These are phyloP conservation scores for Ambrosia hybrid DNA, from an alignment of 140 eudicot genomes.

Conservation along the genomic window DNA sequence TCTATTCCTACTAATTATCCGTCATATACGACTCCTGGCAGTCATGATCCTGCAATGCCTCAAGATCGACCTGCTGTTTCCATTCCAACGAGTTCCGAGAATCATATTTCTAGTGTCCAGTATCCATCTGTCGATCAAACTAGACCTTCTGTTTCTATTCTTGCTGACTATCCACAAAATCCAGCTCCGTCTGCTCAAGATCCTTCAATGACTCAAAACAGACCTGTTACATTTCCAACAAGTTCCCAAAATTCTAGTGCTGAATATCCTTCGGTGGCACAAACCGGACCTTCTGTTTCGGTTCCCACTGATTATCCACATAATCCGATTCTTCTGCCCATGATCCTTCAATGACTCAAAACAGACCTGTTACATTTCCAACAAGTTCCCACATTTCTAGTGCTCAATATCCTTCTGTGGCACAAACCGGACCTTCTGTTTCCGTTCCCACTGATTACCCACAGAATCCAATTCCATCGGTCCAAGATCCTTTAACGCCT, in stretches of 20 bases:
- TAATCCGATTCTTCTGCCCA: no score
- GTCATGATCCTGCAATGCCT: not conserved
- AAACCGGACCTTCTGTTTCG: not conserved
- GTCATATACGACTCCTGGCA: not conserved
- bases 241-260: not conserved
- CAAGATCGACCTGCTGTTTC: conserved; percentile 5
- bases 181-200: not conserved
- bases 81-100: conserved; percentile 10
- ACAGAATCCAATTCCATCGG: not conserved
- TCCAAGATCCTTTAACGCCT: not conserved
- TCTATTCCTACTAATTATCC: conserved; percentile 4
- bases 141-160: not conserved
- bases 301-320: no score
- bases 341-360: no score
- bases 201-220: not conserved
- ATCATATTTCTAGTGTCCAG: not conserved
- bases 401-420: conserved; percentile 11
- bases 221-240: conserved; percentile 11
- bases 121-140: conserved; percentile 10
- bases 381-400: conserved; percentile 5
- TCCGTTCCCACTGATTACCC: not conserved
- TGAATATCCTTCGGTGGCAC: conserved; percentile 1
- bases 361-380: conserved; percentile 4
- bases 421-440: not conserved
- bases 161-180: not conserved